Base-by-base conservation (phyloP, 2,329 filamentous ascomycete species). In the Colletotrichum truncatum region DNA sequence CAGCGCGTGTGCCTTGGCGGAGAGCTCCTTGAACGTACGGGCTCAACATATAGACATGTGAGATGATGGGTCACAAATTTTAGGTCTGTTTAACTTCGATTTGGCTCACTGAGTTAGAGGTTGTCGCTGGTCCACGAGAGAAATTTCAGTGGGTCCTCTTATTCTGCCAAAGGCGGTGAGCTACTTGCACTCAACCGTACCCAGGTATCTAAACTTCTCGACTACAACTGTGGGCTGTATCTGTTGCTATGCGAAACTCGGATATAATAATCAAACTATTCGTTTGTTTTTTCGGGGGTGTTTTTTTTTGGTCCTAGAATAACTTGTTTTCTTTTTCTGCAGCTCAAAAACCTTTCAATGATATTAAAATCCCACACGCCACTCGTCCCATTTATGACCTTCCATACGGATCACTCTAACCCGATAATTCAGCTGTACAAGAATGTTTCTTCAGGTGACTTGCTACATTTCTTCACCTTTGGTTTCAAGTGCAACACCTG, bases 91-190 rank as follows among this genome's bases (percentile, higher is more conserved):
- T 45, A 39, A 18, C 39, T 26, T 46, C 45, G 23, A 43, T 41
- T 36, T 45, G 57, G 36, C 21, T 61, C 60, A 25, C n/a, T 55
- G 8, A 30, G 26, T 49, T 21, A 18, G 28, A 49, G 41, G 12
- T 30, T 34, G 49, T 30, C 41, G 57, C 48, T 16, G 38, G 49
- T 61, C 41, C 25, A 26, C 26, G 34, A 65, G 55, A 68, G 66
- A 68, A 68, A 68, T 67, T 68, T 68, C 48, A 67, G 66, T 67
- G 66, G 66, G 66, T 58, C 53, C n/a, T 2, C 3, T 4, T 6
- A 59, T 68, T 68, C 58, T 68, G 66, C 66, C 66, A 39, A 55
- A 45, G 49, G 62, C 62, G 62, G 62, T 65, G 41, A 65, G 62
- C n/a, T 18, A 25, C 10, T 41, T 5, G 7, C 21, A 56, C 57